Percentiles rank a stretch among this genome's conserved stretches.
Conservation (phyloP, 352 stramenopile genomes). For the Aphanomyces stellatus region DNA sequence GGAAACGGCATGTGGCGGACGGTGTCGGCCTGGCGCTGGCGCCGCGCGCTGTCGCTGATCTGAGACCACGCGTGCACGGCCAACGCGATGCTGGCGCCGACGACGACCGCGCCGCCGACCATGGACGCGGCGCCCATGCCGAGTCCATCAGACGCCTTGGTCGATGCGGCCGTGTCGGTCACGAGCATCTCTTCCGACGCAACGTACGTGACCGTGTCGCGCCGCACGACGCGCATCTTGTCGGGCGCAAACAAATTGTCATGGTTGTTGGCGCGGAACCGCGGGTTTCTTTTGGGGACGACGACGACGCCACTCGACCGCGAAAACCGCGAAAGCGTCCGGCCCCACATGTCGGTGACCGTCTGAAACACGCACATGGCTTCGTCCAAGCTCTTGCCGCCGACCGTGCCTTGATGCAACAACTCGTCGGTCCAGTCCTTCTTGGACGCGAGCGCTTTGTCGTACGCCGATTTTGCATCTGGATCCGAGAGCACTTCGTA, state of each 20-base stretch:
- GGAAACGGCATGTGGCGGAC: slow-evolving; percentile 66
- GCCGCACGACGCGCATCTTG: slow-evolving; percentile 55
- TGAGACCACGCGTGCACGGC: slow-evolving; percentile 75
- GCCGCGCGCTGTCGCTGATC: slow-evolving; percentile 59
- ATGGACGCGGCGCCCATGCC: slow-evolving; percentile 27
- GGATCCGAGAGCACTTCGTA: slow-evolving; percentile 74
- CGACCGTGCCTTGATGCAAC: slow-evolving; percentile 62
- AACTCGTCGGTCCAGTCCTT: slow-evolving; percentile 61
- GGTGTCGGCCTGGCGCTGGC: slow-evolving; percentile 50
- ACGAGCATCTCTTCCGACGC: slow-evolving; percentile 62
- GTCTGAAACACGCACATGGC: slow-evolving; percentile 71
- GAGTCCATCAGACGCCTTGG: slow-evolving; percentile 21
- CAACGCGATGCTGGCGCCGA: slow-evolving; percentile 66
- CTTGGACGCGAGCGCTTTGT: slow-evolving; percentile 32
- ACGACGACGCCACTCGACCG: slow-evolving; percentile 39
- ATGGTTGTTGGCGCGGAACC: slow-evolving; percentile 65
- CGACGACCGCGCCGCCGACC: slow-evolving; percentile 64
- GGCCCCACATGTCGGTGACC: slow-evolving; percentile 43
- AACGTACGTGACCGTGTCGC: slow-evolving; percentile 65
- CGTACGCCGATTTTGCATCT: slow-evolving; percentile 50
- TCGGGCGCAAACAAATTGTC: slow-evolving; percentile 71
- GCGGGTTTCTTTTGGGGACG: slow-evolving; percentile 27
- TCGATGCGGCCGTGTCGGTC: slow-evolving; percentile 28
- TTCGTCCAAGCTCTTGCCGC: slow-evolving; percentile 77
- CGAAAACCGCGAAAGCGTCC: slow-evolving; percentile 39